phyloP scores from a whole-genome alignment of 306 rosid genomes.

The Acacia acuminata region DNA sequence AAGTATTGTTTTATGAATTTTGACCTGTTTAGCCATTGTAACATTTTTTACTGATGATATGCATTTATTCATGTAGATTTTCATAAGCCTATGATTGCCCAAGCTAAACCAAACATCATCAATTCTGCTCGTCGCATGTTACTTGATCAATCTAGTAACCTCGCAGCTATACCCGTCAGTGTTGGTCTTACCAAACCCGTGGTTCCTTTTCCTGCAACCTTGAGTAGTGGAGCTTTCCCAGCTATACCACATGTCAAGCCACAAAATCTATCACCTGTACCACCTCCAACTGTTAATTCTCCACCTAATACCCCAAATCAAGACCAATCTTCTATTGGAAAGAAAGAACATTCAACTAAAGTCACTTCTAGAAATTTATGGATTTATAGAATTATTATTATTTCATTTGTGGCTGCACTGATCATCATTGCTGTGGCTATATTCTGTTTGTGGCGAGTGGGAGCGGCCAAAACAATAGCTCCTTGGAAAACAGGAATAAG shows the following conservation, averaged over 20 bases:
- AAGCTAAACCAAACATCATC: slow-evolving; percentile 30
- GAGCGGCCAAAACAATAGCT: slow-evolving; percentile 66
- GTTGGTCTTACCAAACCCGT: slow-evolving; percentile 39
- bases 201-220: slow-evolving; percentile 44
- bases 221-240: slow-evolving; percentile 86
- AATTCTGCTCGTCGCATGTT: slow-evolving; percentile 66
- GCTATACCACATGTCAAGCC: slow-evolving; percentile 56
- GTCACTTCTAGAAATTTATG: slow-evolving; percentile 42
- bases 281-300: slow-evolving; percentile 32
- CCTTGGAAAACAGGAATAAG: slow-evolving; percentile 98
- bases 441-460: slow-evolving; percentile 60
- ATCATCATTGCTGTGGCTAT: slow-evolving; percentile 43
- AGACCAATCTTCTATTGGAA: neutral
- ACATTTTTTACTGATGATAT: slow-evolving; percentile 15
- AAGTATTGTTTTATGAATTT: slow-evolving; percentile 30
- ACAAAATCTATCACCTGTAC: slow-evolving; percentile 35
- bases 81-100: slow-evolving; percentile 34
- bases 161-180: slow-evolving; percentile 64
- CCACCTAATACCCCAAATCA: neutral
- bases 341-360: slow-evolving; percentile 32
- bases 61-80: slow-evolving; percentile 49
- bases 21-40: slow-evolving; percentile 23
- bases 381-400: slow-evolving; percentile 53
- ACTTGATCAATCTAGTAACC: slow-evolving; percentile 72
- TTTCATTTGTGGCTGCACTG: slow-evolving; percentile 42